Evolutionary conservation across 345 rosid genomes (phyloP), one percentile per base, ranked within the genome.

Genomic region (Turritis glabra): DNA sequence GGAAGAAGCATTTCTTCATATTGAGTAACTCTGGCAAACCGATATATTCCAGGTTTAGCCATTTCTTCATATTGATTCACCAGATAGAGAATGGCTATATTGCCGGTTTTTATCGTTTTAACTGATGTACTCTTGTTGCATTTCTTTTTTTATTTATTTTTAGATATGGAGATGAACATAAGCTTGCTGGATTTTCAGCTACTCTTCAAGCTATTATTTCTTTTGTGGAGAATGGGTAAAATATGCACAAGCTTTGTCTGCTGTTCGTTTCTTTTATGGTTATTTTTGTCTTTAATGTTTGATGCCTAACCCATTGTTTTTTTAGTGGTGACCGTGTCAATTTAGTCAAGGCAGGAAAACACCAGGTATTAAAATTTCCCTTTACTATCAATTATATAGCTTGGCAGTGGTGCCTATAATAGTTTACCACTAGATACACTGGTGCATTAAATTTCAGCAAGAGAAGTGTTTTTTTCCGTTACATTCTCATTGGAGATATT

Each of bases 21-120:
- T 81, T 96, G 85, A 96, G 99, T 82, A 80, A 96, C 80, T 96
- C 99, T 15, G 99, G 99, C 43, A 96, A 96, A 80, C 99, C 99
- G 8, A 92, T 96, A 81, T 96, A 90, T 88, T 92, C 98, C 80
- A 92, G 99, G 99, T 90, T 67, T 56, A 21, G 25, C 11, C 12
- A 46, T 71, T 77, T 69, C 11, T 54, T 44, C 55, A 29, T 71
- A 54, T 35, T 15, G 12, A 53, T 30, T 71, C 33, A 30, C 13
- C 38, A 60, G 62, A 33, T 43, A 29, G n/a, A 41, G 30, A 61
- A 32, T 68, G 38, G 17, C 54, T 54, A 33, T 11, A 54, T 43
- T 72, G 50, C 43, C 0, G 51, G 52, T 2, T 44, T 40, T 7
- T 43, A n/a, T n/a, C 19, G 8, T 43, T 43, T n/a, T 7, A 0